Evolutionary conservation across 192 early-diverging fungal genomes (phyloP), one percentile per base, ranked within the genome.

Genomic region (Coemansia aciculifera): DNA sequence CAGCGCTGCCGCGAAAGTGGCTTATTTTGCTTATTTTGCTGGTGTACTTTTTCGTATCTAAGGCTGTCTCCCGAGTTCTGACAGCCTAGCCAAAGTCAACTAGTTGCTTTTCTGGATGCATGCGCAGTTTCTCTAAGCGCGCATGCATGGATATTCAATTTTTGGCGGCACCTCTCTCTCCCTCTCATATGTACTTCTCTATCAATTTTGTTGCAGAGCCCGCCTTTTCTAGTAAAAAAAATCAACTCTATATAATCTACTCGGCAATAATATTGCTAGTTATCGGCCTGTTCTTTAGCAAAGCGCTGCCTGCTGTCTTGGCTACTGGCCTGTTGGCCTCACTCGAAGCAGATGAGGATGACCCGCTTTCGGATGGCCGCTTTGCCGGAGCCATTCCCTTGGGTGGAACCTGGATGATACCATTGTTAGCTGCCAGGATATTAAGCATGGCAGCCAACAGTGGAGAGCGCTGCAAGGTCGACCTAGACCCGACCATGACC

Each of bases 401-500:
- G n/a, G 23, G n/a, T 1, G 78, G 78, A 31, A 80, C 62, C 36
- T 62, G 34, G 29, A 75, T 59, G 29, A 80, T 59, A n/a, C 69
- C 48, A 31, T 43, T 42, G 32, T 49, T 49, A 12, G 17, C 42
- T 13, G 31, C 66, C 32, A 83, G 44, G 13, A 72, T 76, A 11
- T 43, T 34, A 40, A 94, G 54, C 68, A 93, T 84, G 5, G 68
- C 78, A 23, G 77, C 71, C 59, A 91, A 85, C 39, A 91, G 72
- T 1, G 78, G 73, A 19, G 88, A 84, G 11, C 82, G 68, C 34
- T 72, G 68, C 17, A 97, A 77, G 0, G 96, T 98, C 1, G 80
- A 77, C 19, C 71, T 71, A 5, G 92, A 95, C 0, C 97, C 97
- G 72, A 99, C 85, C 21, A 99, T 85, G 39, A 99, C 85, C 34